Base-by-base conservation (phyloP, 129 eudicot species). In the Arctium lappa region DNA sequence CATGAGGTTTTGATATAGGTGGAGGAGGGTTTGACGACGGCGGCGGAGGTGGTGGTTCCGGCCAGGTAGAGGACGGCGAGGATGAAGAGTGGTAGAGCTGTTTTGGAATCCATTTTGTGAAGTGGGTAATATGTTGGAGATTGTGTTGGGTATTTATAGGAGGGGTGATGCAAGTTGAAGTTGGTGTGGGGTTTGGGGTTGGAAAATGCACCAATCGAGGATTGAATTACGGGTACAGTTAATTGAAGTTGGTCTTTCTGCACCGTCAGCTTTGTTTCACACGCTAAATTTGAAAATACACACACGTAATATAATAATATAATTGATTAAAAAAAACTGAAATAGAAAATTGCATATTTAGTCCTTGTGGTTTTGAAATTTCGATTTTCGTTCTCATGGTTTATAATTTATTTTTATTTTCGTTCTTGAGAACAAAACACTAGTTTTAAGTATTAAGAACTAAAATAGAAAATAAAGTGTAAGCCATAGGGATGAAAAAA, bases 1-100 rank as follows among this genome's bases (percentile, higher is more conserved):
- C 99, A 95, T 0, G 93, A 89, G 4, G 82, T 38, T 29, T 79
- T 85, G 80, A 95, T 93, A 91, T 87, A 93, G 46, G 32, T 81
- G 36, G 86, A 70, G 7, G 89, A 48, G 22, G 90, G 85, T 30
- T 60, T 71, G 32, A 79, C 63, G 32, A 79, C 63, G 76, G 89
- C 18, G 8, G n/a, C 56, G 73, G 62, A 38, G 80, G 73, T 37
- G 39, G 80, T 15, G 48, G 86, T 18, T 33, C 79, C 18, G 88
- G 33, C 68, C 40, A 86, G 40, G 81, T 50, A 66, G 79, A 81
- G 3, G 86, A 89, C 76, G 79, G 79, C 68, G 48, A 85, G 79
- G 3, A 82, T 4, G 71, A 74, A 2, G 75, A 84, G 80, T 9
- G 75, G 18, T 1, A 10, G 44, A 29, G 71, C 31, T 7, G 30